Conservation (phyloP, 179 eudicot genomes). For the Carnegiea gigantea region DNA sequence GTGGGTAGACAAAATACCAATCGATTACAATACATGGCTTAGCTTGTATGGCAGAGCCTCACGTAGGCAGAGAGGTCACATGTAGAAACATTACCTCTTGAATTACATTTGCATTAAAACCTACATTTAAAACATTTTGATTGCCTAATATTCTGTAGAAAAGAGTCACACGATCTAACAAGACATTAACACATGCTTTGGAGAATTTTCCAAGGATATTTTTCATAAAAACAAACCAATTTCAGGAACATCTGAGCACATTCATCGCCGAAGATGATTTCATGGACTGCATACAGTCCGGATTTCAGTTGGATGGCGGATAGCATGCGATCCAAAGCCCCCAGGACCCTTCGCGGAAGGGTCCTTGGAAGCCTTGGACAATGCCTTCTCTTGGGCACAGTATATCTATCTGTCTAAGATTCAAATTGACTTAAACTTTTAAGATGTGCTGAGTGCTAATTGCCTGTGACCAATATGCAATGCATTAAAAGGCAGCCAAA, state of each 20-base stretch:
- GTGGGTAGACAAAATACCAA: no score
- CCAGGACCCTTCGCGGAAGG: conserved; percentile 81
- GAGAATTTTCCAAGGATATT: background rate
- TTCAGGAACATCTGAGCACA: conserved; percentile 69
- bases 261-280: conserved; percentile 74
- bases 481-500: background rate
- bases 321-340: conserved; percentile 57
- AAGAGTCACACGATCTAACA: no score
- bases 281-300: conserved; percentile 66
- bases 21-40: no score
- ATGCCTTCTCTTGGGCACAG: conserved; percentile 83
- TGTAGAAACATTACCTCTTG: no score
- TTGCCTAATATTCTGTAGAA: no score
- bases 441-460: no score
- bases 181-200: background rate
- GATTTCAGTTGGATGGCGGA: conserved; percentile 91
- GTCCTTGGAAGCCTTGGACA: conserved; percentile 63
- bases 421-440: background rate
- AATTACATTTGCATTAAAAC: no score
- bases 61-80: no score
- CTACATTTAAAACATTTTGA: no score
- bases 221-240: background rate
- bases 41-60: no score
- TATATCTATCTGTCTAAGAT: conserved; percentile 21
- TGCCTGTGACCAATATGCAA: no score